Evolutionary conservation across 2,329 filamentous ascomycete genomes (phyloP), one percentile per base, ranked within the genome.

Genomic region (Calonectria crousiana): DNA sequence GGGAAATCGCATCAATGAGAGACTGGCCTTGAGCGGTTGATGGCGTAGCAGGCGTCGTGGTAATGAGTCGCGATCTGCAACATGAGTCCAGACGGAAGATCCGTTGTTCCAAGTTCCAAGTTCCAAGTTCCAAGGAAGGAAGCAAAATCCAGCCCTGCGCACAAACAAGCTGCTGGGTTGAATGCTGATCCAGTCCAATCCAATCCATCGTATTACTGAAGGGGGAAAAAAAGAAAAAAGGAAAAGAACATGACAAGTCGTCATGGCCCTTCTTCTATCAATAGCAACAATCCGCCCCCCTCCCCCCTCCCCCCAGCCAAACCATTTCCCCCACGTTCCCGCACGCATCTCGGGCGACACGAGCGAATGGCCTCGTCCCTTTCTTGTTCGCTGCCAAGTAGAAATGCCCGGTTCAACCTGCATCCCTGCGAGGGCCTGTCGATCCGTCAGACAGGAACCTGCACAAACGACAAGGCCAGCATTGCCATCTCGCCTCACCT

Each of bases 321-420:
- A 47, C 44, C 44, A 8, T n/a, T n/a, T 23, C 44, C 44, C 44
- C 44, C 44, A 47, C 44, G 44, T 47, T 47, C 20, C 56, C 14
- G 36, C 36, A 16, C 41, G 41, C 44, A 47, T 23, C 44, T 47
- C 44, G 44, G 44, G 44, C 44, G 20, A 23, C 44, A 47, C 44
- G 23, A 23, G 44, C 9, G 8, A 13, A 47, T 23, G 44, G n/a
- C 20, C 44, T 47, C n/a, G n/a, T 47, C 20, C 38, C 16, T 41
- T 16, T 38, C 4, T 38, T 14, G 6, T 20, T 16, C 32, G 26
- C 56, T 60, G 56, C 56, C 56, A 60, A 60, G 32, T 60, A 60
- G 36, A 60, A 60, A 38, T 60, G 32, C 23, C 56, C 56, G 56
- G 56, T 60, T 60, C 56, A 36, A 60, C 56, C 56, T 60, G 56